Conservation (phyloP, 345 rosid species). For the Lepidium aucheri region DNA sequence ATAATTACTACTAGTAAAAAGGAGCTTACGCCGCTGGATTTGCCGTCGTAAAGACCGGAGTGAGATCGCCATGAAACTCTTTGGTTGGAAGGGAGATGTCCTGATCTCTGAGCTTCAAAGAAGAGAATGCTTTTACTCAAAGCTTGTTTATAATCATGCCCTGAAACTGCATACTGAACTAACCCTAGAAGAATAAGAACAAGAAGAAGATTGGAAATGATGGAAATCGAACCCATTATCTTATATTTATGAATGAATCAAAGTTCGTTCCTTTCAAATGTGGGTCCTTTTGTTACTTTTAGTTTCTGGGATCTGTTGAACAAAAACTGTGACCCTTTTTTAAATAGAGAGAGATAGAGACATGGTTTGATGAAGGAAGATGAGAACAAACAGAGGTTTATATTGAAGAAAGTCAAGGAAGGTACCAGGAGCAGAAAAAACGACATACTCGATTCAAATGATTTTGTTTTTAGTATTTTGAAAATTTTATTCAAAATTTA, state of each 20-base stretch:
- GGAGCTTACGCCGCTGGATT: constrained; percentile 79
- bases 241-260: not conserved
- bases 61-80: constrained; percentile 83
- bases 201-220: constrained; percentile 24
- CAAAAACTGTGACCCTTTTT: not conserved
- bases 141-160: constrained; percentile 87
- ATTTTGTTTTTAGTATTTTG: too few species aligned
- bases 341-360: not conserved
- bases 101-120: constrained; percentile 98
- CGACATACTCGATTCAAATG: constrained; percentile 12
- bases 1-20: not conserved
- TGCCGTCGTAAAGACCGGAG: constrained; percentile 86
- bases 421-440: constrained; percentile 45
- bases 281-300: constrained; percentile 26
- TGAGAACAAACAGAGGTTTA: constrained; percentile 26
- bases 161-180: constrained; percentile 47
- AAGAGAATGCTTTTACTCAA: constrained; percentile 80
- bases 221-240: constrained; percentile 11
- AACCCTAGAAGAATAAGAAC: constrained; percentile 43
- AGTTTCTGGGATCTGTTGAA: not conserved
- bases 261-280: too few species aligned
- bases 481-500: not conserved
- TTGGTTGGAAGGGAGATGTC: constrained; percentile 72
- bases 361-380: constrained; percentile 23
- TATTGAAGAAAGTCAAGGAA: constrained; percentile 36